phyloP scores from a whole-genome alignment of 805 yeast genomes.

The Metschnikowia lochheadii region DNA sequence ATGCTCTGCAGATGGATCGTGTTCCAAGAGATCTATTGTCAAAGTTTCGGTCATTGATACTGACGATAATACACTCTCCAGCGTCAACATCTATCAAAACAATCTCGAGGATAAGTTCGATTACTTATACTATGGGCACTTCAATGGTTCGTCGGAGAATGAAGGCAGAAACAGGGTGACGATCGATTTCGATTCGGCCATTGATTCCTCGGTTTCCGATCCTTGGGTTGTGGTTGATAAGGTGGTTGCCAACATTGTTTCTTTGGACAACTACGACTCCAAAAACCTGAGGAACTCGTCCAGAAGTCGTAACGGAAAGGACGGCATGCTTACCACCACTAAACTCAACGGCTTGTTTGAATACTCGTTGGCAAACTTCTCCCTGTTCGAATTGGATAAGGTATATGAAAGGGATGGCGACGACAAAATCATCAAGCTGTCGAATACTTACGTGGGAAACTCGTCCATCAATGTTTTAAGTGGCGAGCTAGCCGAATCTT shows the following conservation, averaged over 20 bases:
- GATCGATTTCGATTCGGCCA: slow-evolving; percentile 23
- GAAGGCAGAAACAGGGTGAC: slow-evolving; percentile 29
- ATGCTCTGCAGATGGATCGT: slow-evolving; percentile 63
- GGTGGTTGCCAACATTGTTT: slow-evolving; percentile 46
- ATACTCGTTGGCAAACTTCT: slow-evolving; percentile 67
- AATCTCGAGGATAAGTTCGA: slow-evolving; percentile 81
- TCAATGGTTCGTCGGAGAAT: slow-evolving; percentile 41
- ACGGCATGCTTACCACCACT: slow-evolving; percentile 22
- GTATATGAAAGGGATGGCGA: slow-evolving; percentile 20
- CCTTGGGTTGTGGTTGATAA: slow-evolving; percentile 70
- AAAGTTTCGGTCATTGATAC: slow-evolving; percentile 64
- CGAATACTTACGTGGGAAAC: slow-evolving; percentile 38
- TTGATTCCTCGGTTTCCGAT: slow-evolving; percentile 17
- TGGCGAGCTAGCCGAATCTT: slow-evolving; percentile 21
- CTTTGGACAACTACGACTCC: slow-evolving; percentile 40
- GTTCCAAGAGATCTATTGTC: slow-evolving; percentile 68
- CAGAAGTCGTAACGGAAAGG: slow-evolving; percentile 19
- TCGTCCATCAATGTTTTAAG: slow-evolving; percentile 37
- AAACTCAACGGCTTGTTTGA: slow-evolving; percentile 77
- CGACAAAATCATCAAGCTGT: slow-evolving; percentile 23
- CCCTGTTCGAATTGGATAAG: slow-evolving; percentile 25
- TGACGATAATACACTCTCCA: slow-evolving; percentile 40
- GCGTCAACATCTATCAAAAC: slow-evolving; percentile 65
- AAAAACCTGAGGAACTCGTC: slow-evolving; percentile 12
- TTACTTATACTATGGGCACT: slow-evolving; percentile 63